phyloP scores from a whole-genome alignment of 305 asterid species.

The Fraxinus velutina region DNA sequence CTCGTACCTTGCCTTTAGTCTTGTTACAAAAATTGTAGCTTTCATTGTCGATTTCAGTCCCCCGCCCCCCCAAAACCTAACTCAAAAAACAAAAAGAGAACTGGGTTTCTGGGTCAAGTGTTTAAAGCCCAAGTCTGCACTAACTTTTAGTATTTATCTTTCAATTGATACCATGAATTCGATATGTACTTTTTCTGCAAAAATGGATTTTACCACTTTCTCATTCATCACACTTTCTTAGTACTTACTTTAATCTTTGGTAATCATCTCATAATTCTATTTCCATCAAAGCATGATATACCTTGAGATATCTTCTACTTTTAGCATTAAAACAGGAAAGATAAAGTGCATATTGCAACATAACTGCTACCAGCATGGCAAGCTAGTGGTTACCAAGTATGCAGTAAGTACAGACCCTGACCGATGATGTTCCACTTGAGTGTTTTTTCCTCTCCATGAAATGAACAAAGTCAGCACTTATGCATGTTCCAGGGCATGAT shows the following conservation, averaged over 20 bases:
- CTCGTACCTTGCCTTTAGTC: neutral
- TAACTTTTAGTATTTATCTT: neutral
- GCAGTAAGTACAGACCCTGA: slow-evolving; percentile 23
- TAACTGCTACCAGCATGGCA: neutral
- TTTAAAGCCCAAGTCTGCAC: neutral
- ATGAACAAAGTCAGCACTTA: slow-evolving; percentile 38
- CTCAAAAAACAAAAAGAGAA: neutral
- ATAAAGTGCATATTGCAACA: neutral
- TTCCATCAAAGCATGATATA: neutral
- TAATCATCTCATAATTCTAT: neutral
- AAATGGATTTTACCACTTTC: neutral
- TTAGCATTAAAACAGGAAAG: slow-evolving; percentile 10
- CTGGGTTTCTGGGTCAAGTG: neutral
- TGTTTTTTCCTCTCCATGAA: slow-evolving; percentile 17
- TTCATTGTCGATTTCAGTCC: neutral
- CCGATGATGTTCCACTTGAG: slow-evolving; percentile 23
- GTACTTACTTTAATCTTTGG: neutral
- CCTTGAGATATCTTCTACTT: neutral
- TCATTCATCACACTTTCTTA: neutral
- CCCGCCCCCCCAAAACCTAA: neutral
- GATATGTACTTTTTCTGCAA: neutral
- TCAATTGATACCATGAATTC: neutral
- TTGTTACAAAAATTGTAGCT: neutral
- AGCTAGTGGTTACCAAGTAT: slow-evolving; percentile 33
- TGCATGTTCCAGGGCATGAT: slow-evolving; percentile 57